Evolutionary conservation across 2,329 filamentous ascomycete species (phyloP), one percentile per base, ranked within the genome.

Genomic region (Delphinella strobiligena): DNA sequence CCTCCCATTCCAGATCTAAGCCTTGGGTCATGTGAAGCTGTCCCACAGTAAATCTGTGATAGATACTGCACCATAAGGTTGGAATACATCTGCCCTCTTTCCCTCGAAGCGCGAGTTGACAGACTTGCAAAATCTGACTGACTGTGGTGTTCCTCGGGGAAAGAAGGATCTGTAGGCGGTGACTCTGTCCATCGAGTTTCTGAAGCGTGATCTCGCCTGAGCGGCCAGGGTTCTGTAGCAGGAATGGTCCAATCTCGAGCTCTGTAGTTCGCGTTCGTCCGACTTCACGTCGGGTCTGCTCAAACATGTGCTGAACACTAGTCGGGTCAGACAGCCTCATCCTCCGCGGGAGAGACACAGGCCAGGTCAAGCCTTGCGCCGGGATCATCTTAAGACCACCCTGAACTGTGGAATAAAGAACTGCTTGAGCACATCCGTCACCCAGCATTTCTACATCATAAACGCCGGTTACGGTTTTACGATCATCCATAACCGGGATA

Each of bases 111-210:
- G 59, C 45, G 3, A 47, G 27, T 18, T 52, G 47, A 37, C 53
- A 57, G 3, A 54, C 31, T 11, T 47, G 36, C 14, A 61, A 38
- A 15, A 58, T 37, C 11, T 42, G 38, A 5, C 48, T 40, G 3
- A 58, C 41, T 7, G 42, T 19, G 1, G 37, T 18, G n/a, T 52
- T 42, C 4, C 38, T 37, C 10, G 58, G 54, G 18, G 43, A 42
- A 1, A 59, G 36, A 22, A 48, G 45, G 9, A 61, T 29, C 32
- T 48, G 44, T 10, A 54, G 36, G 15, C 54, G 51, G 35, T 60
- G 54, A 33, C 49, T 43, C 5, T 47, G 30, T 1, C 49, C 49
- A 31, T 54, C 49, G 5, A 9, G n/a, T 4, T 43, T 49, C 8
- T 49, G 32, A 19, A 56, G 45, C 35, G 56, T 54, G 22, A 51